Evolutionary conservation across 164 flowering plant genomes (phyloP), one percentile per base, ranked within the genome.

Genomic region (Tetrastigma voinierianum): DNA sequence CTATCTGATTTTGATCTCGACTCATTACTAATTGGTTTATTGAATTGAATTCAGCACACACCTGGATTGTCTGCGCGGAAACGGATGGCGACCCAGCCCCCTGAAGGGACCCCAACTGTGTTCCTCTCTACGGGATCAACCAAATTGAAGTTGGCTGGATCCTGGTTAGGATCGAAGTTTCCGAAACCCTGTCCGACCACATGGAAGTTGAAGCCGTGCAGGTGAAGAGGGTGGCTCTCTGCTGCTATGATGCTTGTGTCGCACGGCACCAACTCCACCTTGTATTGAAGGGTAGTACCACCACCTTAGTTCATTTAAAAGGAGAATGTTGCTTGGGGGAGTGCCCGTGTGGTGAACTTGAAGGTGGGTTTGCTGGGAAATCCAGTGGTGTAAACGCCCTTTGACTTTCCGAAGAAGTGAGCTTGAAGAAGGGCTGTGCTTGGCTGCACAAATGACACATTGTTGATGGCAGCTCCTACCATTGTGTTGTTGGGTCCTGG

Each of bases 121-220:
- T 84, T 88, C 63, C 90, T 76, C 68, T 84, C 90, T 1, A 72
- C 72, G 1, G 94, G 94, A 56, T 86, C 88, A 6, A 80, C 72
- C 40, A 85, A 82, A 67, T 87, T 89, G 68, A 76, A 87, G 14
- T 77, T 82, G 20, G 72, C 43, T 0, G 86, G 84, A 52, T 87
- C 91, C 23, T 78, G 83, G 0, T 57, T 74, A 2, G 82, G 77
- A 66, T 87, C 77, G 58, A 61, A 85, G 72, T 89, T 89, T 8
- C 95, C 95, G 20, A 78, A 80, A 4, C 91, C 95, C 62, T 80
- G 76, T 0, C 91, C 95, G 1, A 87, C 85, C 0, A 86, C 83
- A n/a, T 80, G 87, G 82, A 89, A 87, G 44, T 89, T 86, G 64
- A 74, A 89, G 3, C 95, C 95, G 17, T 89, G 95, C 43, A 89